Evolutionary conservation across 306 rosid species (phyloP), one percentile per base, ranked within the genome.

Genomic region (Inga oerstediana): DNA sequence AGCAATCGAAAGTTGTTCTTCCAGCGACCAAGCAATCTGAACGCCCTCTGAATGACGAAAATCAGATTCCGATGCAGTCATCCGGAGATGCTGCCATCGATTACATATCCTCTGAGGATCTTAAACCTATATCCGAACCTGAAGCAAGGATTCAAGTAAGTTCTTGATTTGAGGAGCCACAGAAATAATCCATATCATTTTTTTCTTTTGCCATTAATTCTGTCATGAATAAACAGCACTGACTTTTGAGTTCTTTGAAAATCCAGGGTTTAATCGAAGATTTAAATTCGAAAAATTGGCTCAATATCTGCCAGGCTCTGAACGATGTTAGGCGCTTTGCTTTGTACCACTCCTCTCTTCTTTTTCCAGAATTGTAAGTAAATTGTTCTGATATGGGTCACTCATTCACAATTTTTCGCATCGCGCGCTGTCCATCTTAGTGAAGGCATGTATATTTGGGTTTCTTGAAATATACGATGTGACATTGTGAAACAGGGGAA

Each of bases 261-360:
- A 37, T 77, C 51, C 86, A 96, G 99, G 66, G 86, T 80, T 89
- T 96, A 70, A 77, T 87, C 37, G 94, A 83, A 77, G 97, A 86
- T 59, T 74, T 96, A 45, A 90, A 88, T 9, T 96, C 98, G 0
- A 96, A 91, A 84, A 94, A 92, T 54, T 96, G 99, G 98, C 74
- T 43, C 37, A 89, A 86, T 79, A 92, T 93, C 43, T 96, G 98
- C 46, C 97, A 91, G 75, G 82, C 93, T 14, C 90, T 96, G 81
- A 94, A 94, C 58, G 83, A 90, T 73, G 88, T 49, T 27, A 90
- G 98, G 85, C 94, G 98, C 27, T 91, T 96, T 9, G 92, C 97
- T 0, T 76, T 92, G 59, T 85, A 41, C 85, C 96, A 96, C 69
- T 83, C 94, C 8, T 80, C 85, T 73, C 89, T 90, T 77, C 79